phyloP scores from a whole-genome alignment of 768 basidiomycete species.

The Suillus lakei region DNA sequence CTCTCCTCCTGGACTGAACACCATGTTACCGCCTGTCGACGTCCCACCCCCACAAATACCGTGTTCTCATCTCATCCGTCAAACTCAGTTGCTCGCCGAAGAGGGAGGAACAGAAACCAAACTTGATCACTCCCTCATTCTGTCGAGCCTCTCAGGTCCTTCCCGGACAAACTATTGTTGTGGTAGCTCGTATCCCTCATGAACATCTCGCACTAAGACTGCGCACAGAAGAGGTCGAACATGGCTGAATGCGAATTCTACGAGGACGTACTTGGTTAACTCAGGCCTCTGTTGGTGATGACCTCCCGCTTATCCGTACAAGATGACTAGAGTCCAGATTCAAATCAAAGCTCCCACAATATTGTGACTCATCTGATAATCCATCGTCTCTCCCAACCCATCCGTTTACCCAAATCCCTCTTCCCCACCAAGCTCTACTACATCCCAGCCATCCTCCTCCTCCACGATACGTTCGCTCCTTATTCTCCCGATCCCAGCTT shows the following conservation, averaged over 20 bases:
- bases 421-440: slow-evolving; percentile 40
- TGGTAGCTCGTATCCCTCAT: slow-evolving; percentile 66
- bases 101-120: slow-evolving; percentile 25
- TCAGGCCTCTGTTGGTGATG: slow-evolving; percentile 53
- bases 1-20: too few relatives aligned
- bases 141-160: slow-evolving; percentile 65
- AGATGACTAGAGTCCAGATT: slow-evolving; percentile 48
- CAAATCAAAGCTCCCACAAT: slow-evolving; percentile 51
- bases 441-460: slow-evolving; percentile 58
- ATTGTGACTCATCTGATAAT: slow-evolving; percentile 37
- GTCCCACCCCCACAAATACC: too few relatives aligned
- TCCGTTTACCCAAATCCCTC: slow-evolving; percentile 19
- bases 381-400: neutral
- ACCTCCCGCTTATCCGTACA: neutral
- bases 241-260: slow-evolving; percentile 82
- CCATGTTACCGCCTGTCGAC: too few relatives aligned
- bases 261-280: slow-evolving; percentile 58
- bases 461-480: slow-evolving; percentile 38
- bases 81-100: slow-evolving; percentile 17
- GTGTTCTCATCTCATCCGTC: too few relatives aligned
- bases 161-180: slow-evolving; percentile 79
- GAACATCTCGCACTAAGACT: slow-evolving; percentile 31
- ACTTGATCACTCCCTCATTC: slow-evolving; percentile 23
- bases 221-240: slow-evolving; percentile 28
- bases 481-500: slow-evolving; percentile 19